Percentiles rank a stretch among this genome's conserved stretches.
Conservation (phyloP, 495 filamentous ascomycete genomes). For the Penicillium angulare region DNA sequence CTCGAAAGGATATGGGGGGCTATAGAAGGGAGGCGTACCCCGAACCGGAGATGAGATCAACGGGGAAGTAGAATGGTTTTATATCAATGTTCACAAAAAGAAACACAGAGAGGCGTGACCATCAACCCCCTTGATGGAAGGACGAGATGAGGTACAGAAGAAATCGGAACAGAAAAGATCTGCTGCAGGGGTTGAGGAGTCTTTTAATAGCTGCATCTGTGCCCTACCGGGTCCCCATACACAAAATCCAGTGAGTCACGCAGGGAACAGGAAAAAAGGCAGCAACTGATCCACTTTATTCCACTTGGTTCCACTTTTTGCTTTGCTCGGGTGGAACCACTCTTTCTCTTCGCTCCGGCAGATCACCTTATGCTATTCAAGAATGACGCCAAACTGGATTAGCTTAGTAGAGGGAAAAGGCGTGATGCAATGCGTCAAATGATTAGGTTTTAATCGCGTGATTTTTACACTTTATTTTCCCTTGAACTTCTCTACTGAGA, state of each 20-base stretch:
- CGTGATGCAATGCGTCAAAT: slow-evolving; percentile 16
- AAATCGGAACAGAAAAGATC: slow-evolving; percentile 9
- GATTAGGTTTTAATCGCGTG: slow-evolving; percentile 7
- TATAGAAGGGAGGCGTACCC: slow-evolving; percentile 6
- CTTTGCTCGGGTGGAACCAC: slow-evolving; percentile 12
- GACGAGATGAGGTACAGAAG: slow-evolving; percentile 42
- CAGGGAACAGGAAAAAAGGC: slow-evolving; percentile 12
- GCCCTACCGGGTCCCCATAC: neutral
- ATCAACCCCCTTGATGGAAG: slow-evolving; percentile 39
- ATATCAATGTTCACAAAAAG: too few relatives aligned
- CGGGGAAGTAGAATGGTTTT: slow-evolving; percentile 11
- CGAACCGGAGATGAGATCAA: slow-evolving; percentile 6
- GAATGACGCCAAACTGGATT: slow-evolving; percentile 22
- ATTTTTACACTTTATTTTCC: neutral
- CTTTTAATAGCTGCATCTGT: slow-evolving; percentile 12
- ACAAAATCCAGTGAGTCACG: slow-evolving; percentile 29
- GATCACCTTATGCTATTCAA: slow-evolving; percentile 18
- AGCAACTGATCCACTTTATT: too few relatives aligned
- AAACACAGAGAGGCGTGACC: slow-evolving; percentile 43
- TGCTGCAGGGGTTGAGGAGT: slow-evolving; percentile 11
- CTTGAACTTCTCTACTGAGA: too few relatives aligned
- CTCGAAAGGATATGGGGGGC: slow-evolving; percentile 10
- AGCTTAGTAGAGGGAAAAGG: slow-evolving; percentile 11
- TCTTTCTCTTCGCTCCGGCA: neutral
- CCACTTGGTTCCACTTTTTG: too few relatives aligned